Base-by-base conservation (phyloP, 305 asterid species). In the Fraxinus latifolia region DNA sequence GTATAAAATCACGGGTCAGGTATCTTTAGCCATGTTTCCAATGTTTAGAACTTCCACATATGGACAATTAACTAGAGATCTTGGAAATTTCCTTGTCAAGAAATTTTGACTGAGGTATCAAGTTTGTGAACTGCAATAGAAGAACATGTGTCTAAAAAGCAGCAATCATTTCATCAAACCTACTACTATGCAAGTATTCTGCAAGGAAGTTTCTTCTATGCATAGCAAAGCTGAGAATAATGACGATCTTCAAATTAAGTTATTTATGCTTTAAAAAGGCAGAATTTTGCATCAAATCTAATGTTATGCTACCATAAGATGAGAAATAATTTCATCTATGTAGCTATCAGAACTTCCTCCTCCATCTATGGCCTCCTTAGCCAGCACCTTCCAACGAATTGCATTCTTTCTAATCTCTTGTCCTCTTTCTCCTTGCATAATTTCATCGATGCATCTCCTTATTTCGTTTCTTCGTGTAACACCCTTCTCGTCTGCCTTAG, bases 261-360 rank as follows among this genome's bases (percentile, higher is more conserved):
- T 60, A 47, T 2, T 21, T 60, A 7, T 60, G 32, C 31, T 60
- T 60, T 0, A 60, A 23, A 19, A 60, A 60, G 0, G 25, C 29
- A 21, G 32, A 60, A 23, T 11, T 62, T 62, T 62, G 72, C 73
- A 65, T 11, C 73, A 9, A 21, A 65, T 65, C 7, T 23, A 70
- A 70, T 79, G 55, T 36, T 44, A 77, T 9, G 47, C 55, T 74
- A 34, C 25, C 37, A 32, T n/a, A 58, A 89, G 81, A 31, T 82
- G 83, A 74, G 89, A 72, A 80, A 86, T 65, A 27, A 88, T 81
- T 74, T 86, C 86, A 71, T 88, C 75, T 19, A 90, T 90, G 78
- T 82, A 82, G n/a, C 37, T 82, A 71, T 91, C 91, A 34, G 92
- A 89, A 80, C 84, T 84, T 67, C 90, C 92, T 31, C 91, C 92